phyloP scores from a whole-genome alignment of 2,329 filamentous ascomycete genomes.

The Berkeleyomyces basicola region DNA sequence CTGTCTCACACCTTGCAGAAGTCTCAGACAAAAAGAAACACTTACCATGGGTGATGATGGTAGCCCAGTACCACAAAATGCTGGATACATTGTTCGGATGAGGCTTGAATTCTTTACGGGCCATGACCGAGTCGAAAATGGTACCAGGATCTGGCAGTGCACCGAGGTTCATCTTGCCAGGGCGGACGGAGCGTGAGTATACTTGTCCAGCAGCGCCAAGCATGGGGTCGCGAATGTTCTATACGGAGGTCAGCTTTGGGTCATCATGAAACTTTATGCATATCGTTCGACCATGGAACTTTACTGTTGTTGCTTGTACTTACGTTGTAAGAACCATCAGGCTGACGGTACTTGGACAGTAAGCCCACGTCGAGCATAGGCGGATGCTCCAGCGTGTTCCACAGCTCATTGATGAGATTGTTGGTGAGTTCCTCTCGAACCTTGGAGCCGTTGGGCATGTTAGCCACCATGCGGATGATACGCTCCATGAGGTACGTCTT shows the following conservation, averaged over 20 bases:
- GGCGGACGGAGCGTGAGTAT: constrained; percentile 48
- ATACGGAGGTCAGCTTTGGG: not conserved
- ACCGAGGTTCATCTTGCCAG: constrained; percentile 40
- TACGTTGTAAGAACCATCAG: constrained; percentile 55
- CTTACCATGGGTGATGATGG: constrained; percentile 53
- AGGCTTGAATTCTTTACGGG: constrained; percentile 29
- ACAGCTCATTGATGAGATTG: constrained; percentile 50
- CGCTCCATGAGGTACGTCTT: constrained; percentile 64
- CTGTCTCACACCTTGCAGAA: not conserved
- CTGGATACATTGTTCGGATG: constrained; percentile 60
- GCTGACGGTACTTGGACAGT: constrained; percentile 46
- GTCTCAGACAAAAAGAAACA: not conserved
- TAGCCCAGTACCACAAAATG: constrained; percentile 56
- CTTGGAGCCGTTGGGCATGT: constrained; percentile 44
- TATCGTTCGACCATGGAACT: too few species aligned
- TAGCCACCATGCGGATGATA: constrained; percentile 52
- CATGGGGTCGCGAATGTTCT: constrained; percentile 48
- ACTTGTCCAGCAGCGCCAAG: constrained; percentile 50
- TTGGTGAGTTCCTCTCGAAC: constrained; percentile 47
- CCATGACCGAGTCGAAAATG: constrained; percentile 48
- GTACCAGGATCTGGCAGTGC: constrained; percentile 50
- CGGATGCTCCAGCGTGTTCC: constrained; percentile 56
- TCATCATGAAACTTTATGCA: too few species aligned
- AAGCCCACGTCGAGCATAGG: constrained; percentile 48
- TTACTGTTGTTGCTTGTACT: constrained; percentile 12